These are phyloP conservation scores for Bombardia bombarda DNA, from an alignment of 495 filamentous ascomycete species.

Conservation along the genomic window DNA sequence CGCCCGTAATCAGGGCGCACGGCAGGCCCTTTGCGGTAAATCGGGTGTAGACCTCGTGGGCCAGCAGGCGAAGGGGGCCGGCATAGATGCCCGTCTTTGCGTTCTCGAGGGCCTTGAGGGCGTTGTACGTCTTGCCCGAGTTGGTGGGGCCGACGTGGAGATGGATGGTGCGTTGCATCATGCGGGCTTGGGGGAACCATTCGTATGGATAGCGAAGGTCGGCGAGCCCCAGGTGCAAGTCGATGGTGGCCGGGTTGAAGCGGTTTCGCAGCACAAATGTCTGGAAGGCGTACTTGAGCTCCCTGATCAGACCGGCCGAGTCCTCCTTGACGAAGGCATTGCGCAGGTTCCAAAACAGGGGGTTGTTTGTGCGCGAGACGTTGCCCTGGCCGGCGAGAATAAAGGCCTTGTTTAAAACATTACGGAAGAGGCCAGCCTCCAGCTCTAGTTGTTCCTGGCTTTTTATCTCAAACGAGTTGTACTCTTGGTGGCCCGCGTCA, in stretches of 20 bases:
- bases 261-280: slow-evolving; percentile 34
- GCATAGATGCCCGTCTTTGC: slow-evolving; percentile 78
- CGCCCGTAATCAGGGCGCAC: slow-evolving; percentile 83
- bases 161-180: slow-evolving; percentile 73
- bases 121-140: slow-evolving; percentile 96
- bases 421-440: slow-evolving; percentile 28
- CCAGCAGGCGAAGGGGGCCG: slow-evolving; percentile 81
- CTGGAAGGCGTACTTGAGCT: slow-evolving; percentile 57
- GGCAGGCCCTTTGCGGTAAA: slow-evolving; percentile 65
- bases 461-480: slow-evolving; percentile 23
- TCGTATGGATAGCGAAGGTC: slow-evolving; percentile 81
- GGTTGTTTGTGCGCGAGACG: slow-evolving; percentile 31
- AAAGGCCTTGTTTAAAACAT: slow-evolving; percentile 26
- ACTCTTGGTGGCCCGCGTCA: slow-evolving; percentile 13
- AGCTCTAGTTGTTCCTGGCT: slow-evolving; percentile 21
- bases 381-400: slow-evolving; percentile 21
- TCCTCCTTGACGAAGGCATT: slow-evolving; percentile 47
- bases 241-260: slow-evolving; percentile 23
- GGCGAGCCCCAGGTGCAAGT: slow-evolving; percentile 56
- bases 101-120: slow-evolving; percentile 75
- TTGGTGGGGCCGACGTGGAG: slow-evolving; percentile 97
- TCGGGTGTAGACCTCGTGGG: slow-evolving; percentile 84
- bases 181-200: slow-evolving; percentile 80
- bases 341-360: slow-evolving; percentile 47
- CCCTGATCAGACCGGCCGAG: slow-evolving; percentile 36